Conservation (phyloP, 1,284 basidiomycete species). For the Ustilago cynodontis region DNA sequence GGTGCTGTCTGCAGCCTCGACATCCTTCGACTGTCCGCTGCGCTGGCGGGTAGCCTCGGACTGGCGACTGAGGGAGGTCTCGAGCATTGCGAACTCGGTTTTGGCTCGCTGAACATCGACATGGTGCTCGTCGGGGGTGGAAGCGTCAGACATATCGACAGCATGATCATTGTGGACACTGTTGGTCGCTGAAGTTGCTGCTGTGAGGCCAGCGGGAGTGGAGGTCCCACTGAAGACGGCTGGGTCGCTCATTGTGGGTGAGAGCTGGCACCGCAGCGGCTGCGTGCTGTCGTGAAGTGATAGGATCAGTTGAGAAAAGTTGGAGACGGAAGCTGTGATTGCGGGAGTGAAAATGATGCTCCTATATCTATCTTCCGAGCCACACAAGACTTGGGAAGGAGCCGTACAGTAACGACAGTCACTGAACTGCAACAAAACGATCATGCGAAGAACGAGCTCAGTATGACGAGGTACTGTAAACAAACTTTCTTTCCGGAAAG, state of each 20-base stretch:
- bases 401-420: not conserved
- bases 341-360: not conserved
- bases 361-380: not conserved
- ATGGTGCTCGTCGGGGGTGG: not conserved
- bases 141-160: conserved; percentile 20
- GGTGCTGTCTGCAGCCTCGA: conserved; percentile 19
- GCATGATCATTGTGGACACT: conserved; percentile 12
- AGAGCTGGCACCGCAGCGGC: not conserved
- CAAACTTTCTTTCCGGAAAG: not conserved
- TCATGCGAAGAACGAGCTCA: not conserved
- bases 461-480: not conserved
- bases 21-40: conserved; percentile 14
- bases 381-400: not conserved
- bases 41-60: conserved; percentile 20
- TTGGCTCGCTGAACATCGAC: conserved; percentile 36
- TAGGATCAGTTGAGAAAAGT: not conserved
- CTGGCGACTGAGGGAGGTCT: conserved; percentile 37
- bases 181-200: conserved; percentile 1
- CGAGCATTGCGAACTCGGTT: conserved; percentile 29
- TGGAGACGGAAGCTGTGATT: not conserved
- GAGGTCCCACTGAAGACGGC: conserved; percentile 17
- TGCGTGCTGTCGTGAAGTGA: not conserved
- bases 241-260: conserved; percentile 18
- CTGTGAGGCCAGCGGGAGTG: conserved; percentile 17
- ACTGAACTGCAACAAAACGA: not conserved